Conservation (phyloP, 2,329 filamentous ascomycete species). For the Fusarium nelsonii region DNA sequence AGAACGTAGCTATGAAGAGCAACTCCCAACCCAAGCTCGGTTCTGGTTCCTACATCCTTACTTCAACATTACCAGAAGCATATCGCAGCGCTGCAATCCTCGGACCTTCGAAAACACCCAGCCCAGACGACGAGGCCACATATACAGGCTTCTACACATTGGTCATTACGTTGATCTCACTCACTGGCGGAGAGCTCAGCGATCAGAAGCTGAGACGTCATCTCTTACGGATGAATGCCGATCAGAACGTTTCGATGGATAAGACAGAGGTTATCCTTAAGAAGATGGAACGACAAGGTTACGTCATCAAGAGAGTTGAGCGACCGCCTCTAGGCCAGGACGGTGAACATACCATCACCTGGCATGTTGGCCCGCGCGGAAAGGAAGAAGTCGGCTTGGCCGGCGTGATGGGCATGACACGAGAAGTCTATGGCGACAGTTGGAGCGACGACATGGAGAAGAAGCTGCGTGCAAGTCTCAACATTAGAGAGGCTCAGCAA, state of each 20-base stretch:
- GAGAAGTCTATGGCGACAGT: constrained; percentile 67
- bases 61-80: constrained; percentile 74
- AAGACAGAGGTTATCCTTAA: constrained; percentile 81
- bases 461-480: constrained; percentile 72
- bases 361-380: constrained; percentile 85
- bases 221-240: constrained; percentile 79
- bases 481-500: constrained; percentile 55
- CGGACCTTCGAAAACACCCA: constrained; percentile 74
- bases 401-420: constrained; percentile 78
- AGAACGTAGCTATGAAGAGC: constrained; percentile 55
- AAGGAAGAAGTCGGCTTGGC: constrained; percentile 86
- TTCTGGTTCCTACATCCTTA: constrained; percentile 81
- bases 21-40: constrained; percentile 66
- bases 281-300: constrained; percentile 83
- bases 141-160: constrained; percentile 87
- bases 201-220: constrained; percentile 84
- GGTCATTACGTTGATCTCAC: constrained; percentile 79
- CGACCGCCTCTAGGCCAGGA: constrained; percentile 63
- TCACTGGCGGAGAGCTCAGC: constrained; percentile 78
- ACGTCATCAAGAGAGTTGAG: constrained; percentile 81
- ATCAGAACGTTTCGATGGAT: constrained; percentile 78
- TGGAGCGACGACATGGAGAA: constrained; percentile 67
- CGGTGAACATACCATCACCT: constrained; percentile 83
- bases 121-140: constrained; percentile 75
- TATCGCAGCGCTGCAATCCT: constrained; percentile 78